These are phyloP conservation scores for Poronia punctata DNA, from an alignment of 495 filamentous ascomycete species.

Conservation along the genomic window DNA sequence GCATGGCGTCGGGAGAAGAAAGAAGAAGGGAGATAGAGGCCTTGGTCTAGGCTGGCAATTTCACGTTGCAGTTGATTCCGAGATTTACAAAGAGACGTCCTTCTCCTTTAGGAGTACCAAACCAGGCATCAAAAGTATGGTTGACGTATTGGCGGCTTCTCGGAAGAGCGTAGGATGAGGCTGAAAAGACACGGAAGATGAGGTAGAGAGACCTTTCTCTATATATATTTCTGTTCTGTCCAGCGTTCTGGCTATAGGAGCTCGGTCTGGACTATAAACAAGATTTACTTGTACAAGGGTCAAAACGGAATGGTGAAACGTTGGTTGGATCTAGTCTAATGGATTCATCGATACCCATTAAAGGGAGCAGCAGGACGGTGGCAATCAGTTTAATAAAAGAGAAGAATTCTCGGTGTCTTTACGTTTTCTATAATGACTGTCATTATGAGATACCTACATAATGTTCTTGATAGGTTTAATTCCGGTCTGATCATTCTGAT, in stretches of 20 bases:
- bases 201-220: slow-evolving; percentile 11
- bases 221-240: slow-evolving; percentile 5
- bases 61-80: no score
- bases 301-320: background rate
- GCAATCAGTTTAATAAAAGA: no score
- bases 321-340: background rate
- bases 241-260: background rate
- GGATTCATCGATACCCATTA: background rate
- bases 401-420: no score
- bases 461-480: no score
- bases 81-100: no score
- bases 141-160: background rate
- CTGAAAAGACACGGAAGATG: slow-evolving; percentile 7
- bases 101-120: no score
- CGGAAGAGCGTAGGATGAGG: background rate
- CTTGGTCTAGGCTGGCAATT: no score
- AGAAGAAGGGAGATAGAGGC: slow-evolving; percentile 1
- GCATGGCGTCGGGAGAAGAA: background rate
- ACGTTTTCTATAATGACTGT: no score
- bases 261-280: background rate
- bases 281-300: background rate
- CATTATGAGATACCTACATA: no score
- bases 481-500: no score
- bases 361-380: no score
- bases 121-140: no score